These are phyloP conservation scores for Colletotrichum viniferum DNA, from an alignment of 2,329 filamentous ascomycete species.

Conservation along the genomic window DNA sequence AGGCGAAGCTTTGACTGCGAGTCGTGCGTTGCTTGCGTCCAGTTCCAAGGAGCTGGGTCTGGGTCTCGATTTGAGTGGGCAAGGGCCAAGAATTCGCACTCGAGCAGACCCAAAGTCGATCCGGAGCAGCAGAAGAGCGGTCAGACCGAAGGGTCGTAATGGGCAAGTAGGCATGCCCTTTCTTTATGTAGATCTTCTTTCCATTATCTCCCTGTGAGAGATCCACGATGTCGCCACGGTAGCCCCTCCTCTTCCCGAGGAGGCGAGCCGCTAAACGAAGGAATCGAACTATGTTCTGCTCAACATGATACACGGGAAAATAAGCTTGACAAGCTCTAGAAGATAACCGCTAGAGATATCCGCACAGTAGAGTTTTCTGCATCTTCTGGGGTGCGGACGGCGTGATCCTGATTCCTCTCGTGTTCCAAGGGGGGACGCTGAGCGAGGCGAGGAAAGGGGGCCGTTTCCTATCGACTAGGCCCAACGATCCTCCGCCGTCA, in stretches of 20 bases:
- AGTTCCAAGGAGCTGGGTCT: background rate
- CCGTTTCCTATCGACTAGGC: background rate
- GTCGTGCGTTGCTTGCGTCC: background rate
- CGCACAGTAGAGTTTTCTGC: background rate
- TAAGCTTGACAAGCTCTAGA: slow-evolving; percentile 5
- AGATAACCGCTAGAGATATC: background rate
- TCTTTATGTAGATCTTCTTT: background rate
- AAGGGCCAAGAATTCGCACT: background rate
- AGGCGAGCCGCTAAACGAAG: background rate
- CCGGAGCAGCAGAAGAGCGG: background rate
- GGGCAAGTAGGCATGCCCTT: background rate
- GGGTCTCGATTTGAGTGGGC: background rate
- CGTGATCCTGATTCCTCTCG: slow-evolving; percentile 5
- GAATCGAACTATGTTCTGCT: background rate
- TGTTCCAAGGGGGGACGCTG: background rate
- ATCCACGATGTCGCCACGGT: slow-evolving; percentile 1
- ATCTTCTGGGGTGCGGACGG: background rate
- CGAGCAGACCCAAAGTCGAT: background rate
- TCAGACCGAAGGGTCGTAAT: background rate
- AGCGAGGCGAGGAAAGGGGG: background rate
- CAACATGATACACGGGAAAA: slow-evolving; percentile 4
- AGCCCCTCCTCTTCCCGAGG: background rate
- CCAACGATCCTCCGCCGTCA: background rate
- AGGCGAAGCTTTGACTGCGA: background rate
- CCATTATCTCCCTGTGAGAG: background rate